Conservation (phyloP, 495 filamentous ascomycete species). For the Xylaria sp. region DNA sequence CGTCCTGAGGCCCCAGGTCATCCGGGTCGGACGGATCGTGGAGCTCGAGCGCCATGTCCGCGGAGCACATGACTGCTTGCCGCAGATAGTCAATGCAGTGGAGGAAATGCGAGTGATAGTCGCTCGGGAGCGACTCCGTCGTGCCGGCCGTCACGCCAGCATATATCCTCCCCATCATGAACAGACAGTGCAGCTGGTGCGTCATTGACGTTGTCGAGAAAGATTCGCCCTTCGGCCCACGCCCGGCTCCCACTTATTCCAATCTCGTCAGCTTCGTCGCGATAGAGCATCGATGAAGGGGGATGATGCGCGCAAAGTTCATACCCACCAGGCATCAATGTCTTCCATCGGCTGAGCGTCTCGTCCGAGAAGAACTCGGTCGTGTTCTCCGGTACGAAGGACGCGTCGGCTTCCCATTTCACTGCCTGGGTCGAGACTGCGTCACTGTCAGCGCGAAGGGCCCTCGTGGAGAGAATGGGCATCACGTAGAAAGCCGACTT, state of each 20-base stretch:
- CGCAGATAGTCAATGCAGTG: too few species aligned
- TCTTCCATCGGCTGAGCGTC: not conserved
- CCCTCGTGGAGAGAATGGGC: not conserved
- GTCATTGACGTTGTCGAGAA: conserved; percentile 5
- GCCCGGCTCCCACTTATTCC: too few species aligned
- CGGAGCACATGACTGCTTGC: too few species aligned
- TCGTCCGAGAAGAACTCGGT: conserved; percentile 1
- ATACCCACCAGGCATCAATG: not conserved
- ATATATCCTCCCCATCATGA: conserved; percentile 5
- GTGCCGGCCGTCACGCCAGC: not conserved
- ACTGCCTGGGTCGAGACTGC: not conserved
- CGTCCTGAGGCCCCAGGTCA: not conserved
- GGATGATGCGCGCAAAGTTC: not conserved
- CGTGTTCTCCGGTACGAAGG: not conserved
- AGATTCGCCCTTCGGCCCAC: not conserved
- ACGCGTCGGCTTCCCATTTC: not conserved
- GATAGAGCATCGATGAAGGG: too few species aligned
- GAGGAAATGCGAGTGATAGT: too few species aligned
- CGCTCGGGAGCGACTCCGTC: not conserved
- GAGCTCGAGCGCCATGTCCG: too few species aligned
- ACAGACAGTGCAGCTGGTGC: conserved; percentile 1
- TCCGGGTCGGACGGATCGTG: not conserved
- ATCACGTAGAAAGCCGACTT: not conserved
- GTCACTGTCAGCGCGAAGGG: not conserved
- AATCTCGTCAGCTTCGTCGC: too few species aligned